Base-by-base conservation (phyloP, 106 monocot species). In the Posidonia australis region DNA sequence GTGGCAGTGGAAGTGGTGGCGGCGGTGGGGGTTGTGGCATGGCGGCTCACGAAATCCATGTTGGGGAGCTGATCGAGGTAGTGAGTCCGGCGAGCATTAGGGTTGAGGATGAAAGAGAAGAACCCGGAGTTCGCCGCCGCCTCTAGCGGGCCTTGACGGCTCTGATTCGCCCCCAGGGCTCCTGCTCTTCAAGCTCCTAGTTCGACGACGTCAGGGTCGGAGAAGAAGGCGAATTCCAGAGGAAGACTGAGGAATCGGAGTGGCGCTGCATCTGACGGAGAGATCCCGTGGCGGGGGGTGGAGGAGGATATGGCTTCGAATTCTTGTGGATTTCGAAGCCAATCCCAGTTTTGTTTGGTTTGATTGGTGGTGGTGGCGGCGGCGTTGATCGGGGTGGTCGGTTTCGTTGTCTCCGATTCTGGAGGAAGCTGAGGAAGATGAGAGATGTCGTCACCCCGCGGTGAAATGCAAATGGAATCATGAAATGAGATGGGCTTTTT, bases 1-100 rank as follows among this genome's bases (percentile, higher is more conserved):
- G 61, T 12, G 57, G 74, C 11, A 17, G 45, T 29, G 41, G 19
- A 57, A 58, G 41, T 51, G 6, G 57, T 19, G 66, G 73, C 13
- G 27, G 65, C 42, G 63, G 54, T 31, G 74, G 43, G 7, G 66
- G 60, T 23, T 70, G 74, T 68, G 57, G 77, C 70, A 66, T 84
- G 94, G 73, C 94, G 94, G 74, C 81, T 84, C 45, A 74, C 83
- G 78, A 90, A 94, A 68, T 94, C 94, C 94, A 94, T 94, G 70
- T 65, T 27, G 11, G 92, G 72, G 24, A 84, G 74, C n/a, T 66
- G 71, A 45, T 80, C 82, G 79, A 94, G 78, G 46, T 72, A 69
- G 43, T 51, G 49, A 13, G 69, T 62, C 13, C 58, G 44, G 61
- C 73, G 77, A 19, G 81, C 77, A 74, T 84, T 78, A 73, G 79